phyloP scores from a whole-genome alignment of 495 filamentous ascomycete genomes.

The Penicillium alfredii region DNA sequence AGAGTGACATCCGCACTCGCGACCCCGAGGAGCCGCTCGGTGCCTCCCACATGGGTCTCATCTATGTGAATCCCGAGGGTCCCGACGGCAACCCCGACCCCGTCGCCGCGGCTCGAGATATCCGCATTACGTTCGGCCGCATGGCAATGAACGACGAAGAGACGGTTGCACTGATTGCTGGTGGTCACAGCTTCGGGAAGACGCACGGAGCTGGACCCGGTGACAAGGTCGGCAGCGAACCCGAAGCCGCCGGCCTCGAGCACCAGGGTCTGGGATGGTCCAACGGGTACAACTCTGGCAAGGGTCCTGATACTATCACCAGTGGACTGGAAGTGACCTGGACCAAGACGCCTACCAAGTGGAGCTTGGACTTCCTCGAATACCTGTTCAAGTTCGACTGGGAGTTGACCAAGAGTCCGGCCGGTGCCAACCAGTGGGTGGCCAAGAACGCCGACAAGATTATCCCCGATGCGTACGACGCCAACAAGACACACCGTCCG shows the following conservation, averaged over 20 bases:
- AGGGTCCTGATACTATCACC: conserved; percentile 62
- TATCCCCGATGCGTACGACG: conserved; percentile 63
- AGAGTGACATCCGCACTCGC: conserved; percentile 51
- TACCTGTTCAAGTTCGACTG: conserved; percentile 73
- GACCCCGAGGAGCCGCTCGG: conserved; percentile 58
- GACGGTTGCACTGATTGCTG: conserved; percentile 68
- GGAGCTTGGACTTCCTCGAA: conserved; percentile 61
- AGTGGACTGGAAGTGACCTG: conserved; percentile 68
- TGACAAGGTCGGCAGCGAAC: conserved; percentile 55
- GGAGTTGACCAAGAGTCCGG: conserved; percentile 67
- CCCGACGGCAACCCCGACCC: conserved; percentile 65
- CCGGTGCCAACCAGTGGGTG: conserved; percentile 66
- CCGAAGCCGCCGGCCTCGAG: conserved; percentile 55
- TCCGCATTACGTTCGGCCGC: conserved; percentile 63
- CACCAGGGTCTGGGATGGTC: conserved; percentile 63
- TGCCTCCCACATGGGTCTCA: conserved; percentile 65
- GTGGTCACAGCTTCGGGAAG: conserved; percentile 70
- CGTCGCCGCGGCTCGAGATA: conserved; percentile 59
- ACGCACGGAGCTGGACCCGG: conserved; percentile 61
- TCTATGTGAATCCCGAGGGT: conserved; percentile 73
- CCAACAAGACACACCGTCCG: conserved; percentile 58
- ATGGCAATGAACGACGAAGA: conserved; percentile 79
- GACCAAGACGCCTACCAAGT: conserved; percentile 64
- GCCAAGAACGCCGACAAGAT: conserved; percentile 58
- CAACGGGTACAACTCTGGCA: conserved; percentile 52